A percentile compares a stretch with the other conserved stretches of the same genome.
These are phyloP conservation scores for Sphaceloma murrayae DNA, from an alignment of 2,329 filamentous ascomycete genomes.

Conservation along the genomic window DNA sequence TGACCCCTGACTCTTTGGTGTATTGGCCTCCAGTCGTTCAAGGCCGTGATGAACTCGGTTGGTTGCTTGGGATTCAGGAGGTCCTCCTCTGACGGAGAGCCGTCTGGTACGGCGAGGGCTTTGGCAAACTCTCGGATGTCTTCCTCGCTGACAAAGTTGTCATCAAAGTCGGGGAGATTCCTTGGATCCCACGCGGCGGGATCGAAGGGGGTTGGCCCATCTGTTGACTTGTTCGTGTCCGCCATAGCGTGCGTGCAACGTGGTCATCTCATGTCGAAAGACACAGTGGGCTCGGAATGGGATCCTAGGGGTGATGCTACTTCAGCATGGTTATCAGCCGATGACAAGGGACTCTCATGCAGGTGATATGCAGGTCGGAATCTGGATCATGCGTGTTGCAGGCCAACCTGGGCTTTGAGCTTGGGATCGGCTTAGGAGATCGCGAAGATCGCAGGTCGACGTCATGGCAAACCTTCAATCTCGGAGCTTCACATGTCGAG, in stretches of 20 bases:
- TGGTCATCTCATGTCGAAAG: conserved; percentile 4
- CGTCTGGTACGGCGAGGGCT: conserved; percentile 74
- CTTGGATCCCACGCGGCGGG: conserved; percentile 57
- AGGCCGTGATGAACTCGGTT: conserved; percentile 64
- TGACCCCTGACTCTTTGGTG: conserved; percentile 54
- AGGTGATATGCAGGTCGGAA: too few relatives aligned
- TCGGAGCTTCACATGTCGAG: conserved; percentile 3
- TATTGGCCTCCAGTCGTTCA: conserved; percentile 93
- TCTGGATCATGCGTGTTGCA: too few relatives aligned
- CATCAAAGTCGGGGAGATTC: conserved; percentile 66
- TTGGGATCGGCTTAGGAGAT: too few relatives aligned
- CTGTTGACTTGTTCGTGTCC: conserved; percentile 37
- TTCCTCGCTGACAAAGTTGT: conserved; percentile 63
- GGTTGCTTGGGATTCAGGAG: conserved; percentile 34
- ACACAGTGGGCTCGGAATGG: neutral
- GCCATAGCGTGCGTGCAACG: conserved; percentile 29
- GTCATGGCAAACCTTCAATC: conserved; percentile 11
- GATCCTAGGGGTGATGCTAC: neutral
- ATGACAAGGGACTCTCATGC: neutral
- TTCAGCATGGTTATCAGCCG: too few relatives aligned
- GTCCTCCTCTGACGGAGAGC: conserved; percentile 53
- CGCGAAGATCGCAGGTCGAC: too few relatives aligned
- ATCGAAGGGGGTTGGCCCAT: conserved; percentile 51
- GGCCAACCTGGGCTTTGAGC: too few relatives aligned
- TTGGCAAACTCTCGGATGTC: conserved; percentile 70